Base-by-base conservation (phyloP, 306 rosid genomes). In the Chamaecrista fasciculata region DNA sequence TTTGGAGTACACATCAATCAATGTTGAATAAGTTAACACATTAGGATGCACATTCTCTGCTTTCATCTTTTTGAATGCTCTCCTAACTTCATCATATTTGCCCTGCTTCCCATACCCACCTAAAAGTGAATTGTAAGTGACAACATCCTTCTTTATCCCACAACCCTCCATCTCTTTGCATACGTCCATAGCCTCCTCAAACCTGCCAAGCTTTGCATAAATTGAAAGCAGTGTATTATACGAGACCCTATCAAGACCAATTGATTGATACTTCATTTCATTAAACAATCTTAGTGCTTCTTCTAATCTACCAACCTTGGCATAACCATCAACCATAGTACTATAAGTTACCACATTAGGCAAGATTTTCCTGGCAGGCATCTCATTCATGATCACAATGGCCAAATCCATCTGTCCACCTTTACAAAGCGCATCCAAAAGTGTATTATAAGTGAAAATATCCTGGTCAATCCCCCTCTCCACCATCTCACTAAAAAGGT, bases 291-390 rank as follows among this genome's bases (percentile, higher is more conserved):
- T 66, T 24, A 94, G 76, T 0, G 97, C 97, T 11, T 91, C 97
- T 80, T 90, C 96, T 28, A 87, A 78, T 79, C 81, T 79, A 26
- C 89, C 86, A 15, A 84, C 88, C 82, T 91, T 91, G n/a, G 98
- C 91, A 76, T 81, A 88, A 19, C 95, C 98, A 74, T 91, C 98
- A 66, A 89, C 86, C 85, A 94, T 67, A 46, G 95, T 88, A 66
- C 98, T 90, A 47, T 82, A 90, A 15, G 97, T 94, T 51, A 94
- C 97, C 51, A 91, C 96, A 75, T 84, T 94, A 23, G 98, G 92
- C 66, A 78, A 65, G 29, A 88, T 78, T 14, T 77, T 76, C 85
- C 74, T 88, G 0, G 62, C 78, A 18, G 90, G 84, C 98, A 94
- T 94, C 50, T 84, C 92, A 0, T 81, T 76, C 79, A 94, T 75